Base-by-base conservation (phyloP, 306 rosid genomes). In the Pyrus pyrifolia region DNA sequence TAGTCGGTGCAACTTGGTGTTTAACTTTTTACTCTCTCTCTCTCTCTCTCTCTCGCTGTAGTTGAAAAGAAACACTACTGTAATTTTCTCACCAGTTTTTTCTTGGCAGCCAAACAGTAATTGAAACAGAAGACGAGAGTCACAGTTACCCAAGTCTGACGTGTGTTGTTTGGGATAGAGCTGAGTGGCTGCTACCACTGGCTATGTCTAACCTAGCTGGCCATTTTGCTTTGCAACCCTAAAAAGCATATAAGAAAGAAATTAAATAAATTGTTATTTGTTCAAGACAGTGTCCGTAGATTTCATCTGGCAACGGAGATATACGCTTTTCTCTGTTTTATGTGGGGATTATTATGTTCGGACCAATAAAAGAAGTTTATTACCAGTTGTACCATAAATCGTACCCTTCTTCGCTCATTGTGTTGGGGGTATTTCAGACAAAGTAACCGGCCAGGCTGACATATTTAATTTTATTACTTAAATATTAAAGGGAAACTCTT, bases 51-150 rank as follows among this genome's bases (percentile, higher is more conserved):
- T 8, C 14, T 27, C 27, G 4, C 8, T 21, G 23, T 21, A 21
- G 44, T 51, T 29, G 27, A 70, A 70, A 49, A 29, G 60, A 49
- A 49, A 29, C 12, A 27, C 15, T 60, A 25, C 19, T n/a, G 4
- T 25, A 51, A 66, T 76, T 55, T 68, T 58, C 29, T 4, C 45
- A 76, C 69, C 27, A 40, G 68, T 51, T 57, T 55, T 55, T 67
- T 76, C 74, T 76, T 53, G 33, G 11, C 68, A 68, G 6, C 74
- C 80, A 76, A 67, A 76, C 74, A 76, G 74, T 40, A 18, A 33
- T 35, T 10, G 44, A 70, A 49, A 29, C 55, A 27, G n/a, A 25
- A 23, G 15, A 45, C 25, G 33, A 11, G 21, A 18, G 13, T 71
- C 65, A 35, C 66, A 33, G 25, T 2, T 14, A 49, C 42, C 42